phyloP scores from a whole-genome alignment of 2,329 filamentous ascomycete genomes.

The Fusarium ambrosium region DNA sequence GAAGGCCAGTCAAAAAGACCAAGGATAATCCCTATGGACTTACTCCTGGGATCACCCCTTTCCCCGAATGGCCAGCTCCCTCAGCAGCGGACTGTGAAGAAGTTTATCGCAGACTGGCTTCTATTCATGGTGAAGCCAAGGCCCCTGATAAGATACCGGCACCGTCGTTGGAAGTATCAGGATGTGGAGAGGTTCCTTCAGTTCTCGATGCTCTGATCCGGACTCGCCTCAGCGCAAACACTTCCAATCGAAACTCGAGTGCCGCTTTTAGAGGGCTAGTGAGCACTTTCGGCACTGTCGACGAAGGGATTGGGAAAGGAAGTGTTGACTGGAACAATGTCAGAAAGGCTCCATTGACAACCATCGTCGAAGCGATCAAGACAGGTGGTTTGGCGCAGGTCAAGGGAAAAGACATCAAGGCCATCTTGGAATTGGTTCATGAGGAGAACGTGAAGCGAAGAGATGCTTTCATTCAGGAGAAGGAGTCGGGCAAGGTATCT shows the following conservation, averaged over 20 bases:
- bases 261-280: conserved; percentile 46
- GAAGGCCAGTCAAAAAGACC: conserved; percentile 41
- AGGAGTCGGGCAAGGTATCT: conserved; percentile 28
- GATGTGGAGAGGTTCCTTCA: conserved; percentile 46
- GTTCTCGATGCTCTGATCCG: conserved; percentile 46
- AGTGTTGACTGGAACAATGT: conserved; percentile 48
- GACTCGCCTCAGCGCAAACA: conserved; percentile 46
- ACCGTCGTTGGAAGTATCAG: conserved; percentile 46
- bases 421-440: conserved; percentile 44
- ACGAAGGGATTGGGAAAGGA: conserved; percentile 44
- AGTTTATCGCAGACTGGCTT: conserved; percentile 40
- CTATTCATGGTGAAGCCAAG: conserved; percentile 42
- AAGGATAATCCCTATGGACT: conserved; percentile 47
- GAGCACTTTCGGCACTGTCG: conserved; percentile 40
- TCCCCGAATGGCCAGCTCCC: conserved; percentile 43
- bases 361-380: conserved; percentile 69
- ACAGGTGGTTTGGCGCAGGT: conserved; percentile 61
- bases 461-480: conserved; percentile 44
- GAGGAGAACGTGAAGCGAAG: conserved; percentile 42
- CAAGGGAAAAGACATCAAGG: conserved; percentile 47
- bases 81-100: conserved; percentile 41
- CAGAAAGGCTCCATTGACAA: conserved; percentile 51
- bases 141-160: conserved; percentile 47
- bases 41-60: conserved; percentile 46
- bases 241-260: conserved; percentile 45